Percentiles rank a stretch among this genome's conserved stretches.
phyloP scores from a whole-genome alignment of 805 yeast species.

The Candida bentonensis region DNA sequence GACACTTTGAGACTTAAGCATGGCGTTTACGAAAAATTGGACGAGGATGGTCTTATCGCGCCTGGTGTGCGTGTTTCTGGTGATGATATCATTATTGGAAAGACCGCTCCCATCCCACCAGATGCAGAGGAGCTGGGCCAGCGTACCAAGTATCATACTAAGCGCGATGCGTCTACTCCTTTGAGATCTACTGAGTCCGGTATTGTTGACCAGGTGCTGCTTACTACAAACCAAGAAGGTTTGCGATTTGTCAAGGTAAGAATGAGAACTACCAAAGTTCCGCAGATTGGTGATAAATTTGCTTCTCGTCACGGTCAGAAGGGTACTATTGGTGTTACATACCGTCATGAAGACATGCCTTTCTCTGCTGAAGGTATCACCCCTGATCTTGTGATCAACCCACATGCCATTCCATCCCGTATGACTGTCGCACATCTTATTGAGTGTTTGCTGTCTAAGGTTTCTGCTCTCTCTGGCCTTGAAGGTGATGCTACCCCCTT shows the following conservation, averaged over 20 bases:
- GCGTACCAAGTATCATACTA: slow-evolving; percentile 95
- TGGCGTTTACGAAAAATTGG: slow-evolving; percentile 95
- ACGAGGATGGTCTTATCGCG: slow-evolving; percentile 94
- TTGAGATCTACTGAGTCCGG: slow-evolving; percentile 94
- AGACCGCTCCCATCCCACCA: slow-evolving; percentile 98
- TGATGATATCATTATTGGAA: slow-evolving; percentile 96
- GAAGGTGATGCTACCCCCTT: slow-evolving; percentile 99
- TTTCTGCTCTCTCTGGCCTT: slow-evolving; percentile 83
- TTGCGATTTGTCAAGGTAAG: slow-evolving; percentile 94
- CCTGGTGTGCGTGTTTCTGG: slow-evolving; percentile 99
- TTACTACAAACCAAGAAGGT: slow-evolving; percentile 97
- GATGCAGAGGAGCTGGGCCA: slow-evolving; percentile 98
- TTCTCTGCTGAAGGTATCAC: slow-evolving; percentile 90
- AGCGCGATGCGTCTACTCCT: slow-evolving; percentile 97
- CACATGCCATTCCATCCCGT: slow-evolving; percentile 99
- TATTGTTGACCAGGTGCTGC: slow-evolving; percentile 92
- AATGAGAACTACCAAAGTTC: slow-evolving; percentile 97
- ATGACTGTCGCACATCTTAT: slow-evolving; percentile 99
- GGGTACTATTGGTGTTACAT: slow-evolving; percentile 99
- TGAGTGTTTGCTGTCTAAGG: slow-evolving; percentile 93
- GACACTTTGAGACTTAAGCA: slow-evolving; percentile 92
- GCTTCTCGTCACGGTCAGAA: slow-evolving; percentile 99
- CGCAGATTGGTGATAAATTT: slow-evolving; percentile 98
- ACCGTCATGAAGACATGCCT: slow-evolving; percentile 98
- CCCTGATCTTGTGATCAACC: slow-evolving; percentile 94